These are phyloP conservation scores for Gyromitra esculenta DNA, from an alignment of 2,329 filamentous ascomycete species.

Conservation along the genomic window DNA sequence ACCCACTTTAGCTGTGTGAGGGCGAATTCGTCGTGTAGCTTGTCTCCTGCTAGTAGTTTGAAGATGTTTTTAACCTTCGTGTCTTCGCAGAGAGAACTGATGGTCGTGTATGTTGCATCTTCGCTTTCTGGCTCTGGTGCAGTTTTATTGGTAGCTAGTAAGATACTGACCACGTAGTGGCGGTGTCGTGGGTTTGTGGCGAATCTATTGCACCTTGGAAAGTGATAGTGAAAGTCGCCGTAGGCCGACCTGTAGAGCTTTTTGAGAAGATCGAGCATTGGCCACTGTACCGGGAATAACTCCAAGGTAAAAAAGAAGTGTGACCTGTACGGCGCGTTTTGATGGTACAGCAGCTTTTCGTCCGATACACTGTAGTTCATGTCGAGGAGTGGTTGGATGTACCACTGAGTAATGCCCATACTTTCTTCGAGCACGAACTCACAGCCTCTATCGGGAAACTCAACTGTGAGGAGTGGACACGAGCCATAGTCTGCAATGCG, in stretches of 20 bases:
- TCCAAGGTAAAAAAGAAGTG: conserved; percentile 9
- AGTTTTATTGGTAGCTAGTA: neutral
- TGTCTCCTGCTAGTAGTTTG: neutral
- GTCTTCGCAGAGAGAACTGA: neutral
- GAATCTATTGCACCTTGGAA: neutral
- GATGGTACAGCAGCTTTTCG: neutral
- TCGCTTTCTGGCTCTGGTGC: neutral
- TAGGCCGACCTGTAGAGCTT: conserved; percentile 4
- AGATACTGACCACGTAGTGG: conserved; percentile 14
- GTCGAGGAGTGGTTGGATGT: conserved; percentile 12
- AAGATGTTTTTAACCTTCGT: conserved; percentile 2
- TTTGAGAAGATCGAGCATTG: conserved; percentile 8
- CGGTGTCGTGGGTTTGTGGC: neutral
- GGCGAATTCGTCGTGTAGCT: neutral
- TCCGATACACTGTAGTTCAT: neutral
- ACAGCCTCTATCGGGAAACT: neutral
- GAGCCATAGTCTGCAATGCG: neutral
- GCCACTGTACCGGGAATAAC: conserved; percentile 5
- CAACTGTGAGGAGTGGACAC: neutral
- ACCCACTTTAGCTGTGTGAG: conserved; percentile 8
- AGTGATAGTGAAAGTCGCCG: neutral
- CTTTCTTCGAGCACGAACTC: conserved; percentile 7
- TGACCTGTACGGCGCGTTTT: conserved; percentile 2
- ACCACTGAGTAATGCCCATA: neutral
- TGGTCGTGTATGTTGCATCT: conserved; percentile 6